These are phyloP conservation scores for Neurospora terricola DNA, from an alignment of 495 filamentous ascomycete species.

Conservation along the genomic window DNA sequence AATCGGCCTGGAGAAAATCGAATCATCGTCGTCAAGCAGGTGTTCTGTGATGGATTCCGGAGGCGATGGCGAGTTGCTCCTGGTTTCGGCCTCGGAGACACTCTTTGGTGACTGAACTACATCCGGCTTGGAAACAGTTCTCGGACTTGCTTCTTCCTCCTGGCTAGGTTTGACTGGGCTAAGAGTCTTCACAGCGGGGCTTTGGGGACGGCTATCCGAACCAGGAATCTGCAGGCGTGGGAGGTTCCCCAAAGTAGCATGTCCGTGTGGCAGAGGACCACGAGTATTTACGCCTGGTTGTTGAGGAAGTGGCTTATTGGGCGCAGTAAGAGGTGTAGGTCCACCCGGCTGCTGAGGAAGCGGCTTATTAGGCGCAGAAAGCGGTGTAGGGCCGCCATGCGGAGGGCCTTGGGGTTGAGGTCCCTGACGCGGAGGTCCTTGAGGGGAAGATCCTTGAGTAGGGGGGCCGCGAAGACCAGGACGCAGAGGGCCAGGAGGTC, in stretches of 20 bases:
- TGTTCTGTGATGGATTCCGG: conserved; percentile 3
- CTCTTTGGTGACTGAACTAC: background rate
- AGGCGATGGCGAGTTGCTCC: background rate
- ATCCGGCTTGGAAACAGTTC: background rate
- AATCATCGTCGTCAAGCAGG: conserved; percentile 11
- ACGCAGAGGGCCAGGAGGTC: background rate
- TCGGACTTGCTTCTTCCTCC: background rate
- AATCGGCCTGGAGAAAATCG: conserved; percentile 19
- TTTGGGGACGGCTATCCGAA: background rate
- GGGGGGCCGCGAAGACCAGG: background rate
- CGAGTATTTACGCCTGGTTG: background rate
- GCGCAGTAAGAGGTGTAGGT: background rate
- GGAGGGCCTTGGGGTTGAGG: background rate
- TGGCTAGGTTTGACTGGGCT: background rate
- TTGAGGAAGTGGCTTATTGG: background rate
- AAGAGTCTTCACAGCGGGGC: background rate
- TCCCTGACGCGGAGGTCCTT: conserved; percentile 5
- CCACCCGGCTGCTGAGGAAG: background rate
- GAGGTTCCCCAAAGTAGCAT: background rate
- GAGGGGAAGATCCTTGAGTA: conserved; percentile 5
- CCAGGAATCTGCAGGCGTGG: conserved; percentile 2
- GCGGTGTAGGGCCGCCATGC: background rate
- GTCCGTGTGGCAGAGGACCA: background rate
- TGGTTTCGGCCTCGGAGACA: background rate
- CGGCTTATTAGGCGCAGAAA: conserved; percentile 2